Base-by-base conservation (phyloP, 768 basidiomycete species). In the Xerocomus spinulosus region DNA sequence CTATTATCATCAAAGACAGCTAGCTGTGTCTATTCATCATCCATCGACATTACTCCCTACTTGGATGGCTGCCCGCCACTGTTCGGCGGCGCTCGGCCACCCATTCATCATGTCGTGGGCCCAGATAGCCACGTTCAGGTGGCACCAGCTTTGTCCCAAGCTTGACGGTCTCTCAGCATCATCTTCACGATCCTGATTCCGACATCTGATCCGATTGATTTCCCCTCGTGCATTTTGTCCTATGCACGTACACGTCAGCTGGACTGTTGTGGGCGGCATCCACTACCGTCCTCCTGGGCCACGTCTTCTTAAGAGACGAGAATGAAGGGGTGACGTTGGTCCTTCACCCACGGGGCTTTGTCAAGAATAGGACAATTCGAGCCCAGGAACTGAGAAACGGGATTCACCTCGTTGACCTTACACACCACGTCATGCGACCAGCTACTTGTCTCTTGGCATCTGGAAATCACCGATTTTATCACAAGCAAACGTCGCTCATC, bases 251-350 rank as follows among this genome's bases (percentile, higher is more conserved):
- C 48, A 55, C 42, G 50, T 58, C 53, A 61, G 24, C 35, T 23
- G 44, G 15, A 20, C 45, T 23, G 38, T 26, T 48, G 48, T 40
- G 44, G 18, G 38, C 21, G 23, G 34, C 21, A 26, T 32, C 17
- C 26, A 44, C 53, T 4, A 23, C 44, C 10, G 25, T 34, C 45
- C 39, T 18, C 21, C 18, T 23, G 37, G 42, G 20, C 10, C 42
- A 26, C 39, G 20, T 30, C 25, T 43, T 51, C 48, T 42, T 54
- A 46, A 45, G 33, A 20, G 38, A 46, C 24, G 24, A 39, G n/a
- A 20, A 59, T 61, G 44, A 46, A 35, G 12, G 46, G 59, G 61
- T 62, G 61, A 46, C 56, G 1, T 59, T 39, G 61, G 61, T 64
- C 61, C 61, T 46, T 20, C 30, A 25, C 49, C 44, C 52, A 51